Evolutionary conservation across 805 yeast genomes (phyloP).

Genomic region (Danielozyma ontarioensis): DNA sequence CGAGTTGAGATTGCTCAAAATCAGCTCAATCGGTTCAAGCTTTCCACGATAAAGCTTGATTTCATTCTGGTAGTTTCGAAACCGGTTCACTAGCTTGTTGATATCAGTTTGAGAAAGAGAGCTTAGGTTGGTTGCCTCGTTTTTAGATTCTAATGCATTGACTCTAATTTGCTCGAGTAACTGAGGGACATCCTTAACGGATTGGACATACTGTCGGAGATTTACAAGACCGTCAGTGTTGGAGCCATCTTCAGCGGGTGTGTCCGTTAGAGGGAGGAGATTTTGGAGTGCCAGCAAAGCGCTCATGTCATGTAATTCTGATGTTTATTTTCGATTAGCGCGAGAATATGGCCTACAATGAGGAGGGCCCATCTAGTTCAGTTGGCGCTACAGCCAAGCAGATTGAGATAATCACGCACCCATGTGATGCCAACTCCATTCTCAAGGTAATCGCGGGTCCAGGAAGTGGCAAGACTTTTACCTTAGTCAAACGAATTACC

Average conservation of each 20-base stretch:
- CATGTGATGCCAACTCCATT: slow-evolving; percentile 33
- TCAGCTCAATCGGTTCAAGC: slow-evolving; percentile 47
- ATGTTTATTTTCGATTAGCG: too few species aligned
- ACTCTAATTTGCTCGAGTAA: slow-evolving; percentile 10
- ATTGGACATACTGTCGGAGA: too few species aligned
- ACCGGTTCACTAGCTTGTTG: slow-evolving; percentile 7
- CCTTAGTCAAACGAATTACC: slow-evolving; percentile 50
- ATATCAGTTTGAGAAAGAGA: slow-evolving; percentile 3
- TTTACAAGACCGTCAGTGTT: too few species aligned
- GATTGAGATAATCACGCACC: slow-evolving; percentile 37
- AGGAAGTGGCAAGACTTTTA: slow-evolving; percentile 68
- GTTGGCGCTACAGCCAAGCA: too few species aligned
- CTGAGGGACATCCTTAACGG: too few species aligned
- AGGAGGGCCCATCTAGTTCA: too few species aligned
- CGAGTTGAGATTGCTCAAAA: slow-evolving; percentile 50
- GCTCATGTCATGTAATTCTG: too few species aligned
- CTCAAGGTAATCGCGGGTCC: slow-evolving; percentile 63
- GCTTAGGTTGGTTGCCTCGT: neutral
- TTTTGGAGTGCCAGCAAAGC: neutral
- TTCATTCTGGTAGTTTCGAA: slow-evolving; percentile 18
- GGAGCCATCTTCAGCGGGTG: too few species aligned
- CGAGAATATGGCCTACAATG: too few species aligned
- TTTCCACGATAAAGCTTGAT: slow-evolving; percentile 26
- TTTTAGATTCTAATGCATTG: slow-evolving; percentile 3
- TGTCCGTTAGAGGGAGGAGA: too few species aligned